Evolutionary conservation across 257 asterid species (phyloP), one percentile per base, ranked within the genome.

Genomic region (Fraxinus excelsior): DNA sequence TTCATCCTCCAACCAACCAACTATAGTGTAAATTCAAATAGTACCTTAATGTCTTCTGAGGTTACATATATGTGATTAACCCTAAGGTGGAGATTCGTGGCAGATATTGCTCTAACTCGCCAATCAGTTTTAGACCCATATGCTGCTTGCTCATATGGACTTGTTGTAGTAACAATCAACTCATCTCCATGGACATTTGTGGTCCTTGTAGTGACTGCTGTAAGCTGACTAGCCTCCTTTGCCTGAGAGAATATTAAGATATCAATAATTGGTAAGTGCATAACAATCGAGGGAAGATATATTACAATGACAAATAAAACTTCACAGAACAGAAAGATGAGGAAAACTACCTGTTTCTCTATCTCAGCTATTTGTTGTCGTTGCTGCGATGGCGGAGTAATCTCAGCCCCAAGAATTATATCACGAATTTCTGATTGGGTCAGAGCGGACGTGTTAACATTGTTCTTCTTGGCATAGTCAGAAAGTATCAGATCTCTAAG

Each of bases 21-120:
- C 32, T 62, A 26, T 25, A 76, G 8, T 4, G 58, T 4, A 19
- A 67, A 71, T 42, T 1, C 10, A 29, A 49, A 66, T 26, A 74
- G 64, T 86, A 95, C 97, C 98, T 96, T 96, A 23, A 96, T 90
- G 85, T 96, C 99, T 88, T 96, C 99, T 0, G 99, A 96, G 87
- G 94, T 96, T 35, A 96, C 99, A 74, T 96, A 96, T 66, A 96
- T 96, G 80, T 96, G 99, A 84, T 96, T 96, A 78, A 96, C 99
- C 4, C 98, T 88, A 78, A 96, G 98, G 85, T 96, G 91, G 23
- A 96, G 98, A 78, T 93, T 96, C 81, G 99, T 93, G 23, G 98
- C 98, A 29, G 99, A 96, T 79, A 96, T 93, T 75, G 99, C 98
- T 85, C 99, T 87, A 62, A 96, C 98, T 79, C 99, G 99, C 99